Evolutionary conservation across 805 yeast genomes (phyloP).

Genomic region (Candida ponderosae): DNA sequence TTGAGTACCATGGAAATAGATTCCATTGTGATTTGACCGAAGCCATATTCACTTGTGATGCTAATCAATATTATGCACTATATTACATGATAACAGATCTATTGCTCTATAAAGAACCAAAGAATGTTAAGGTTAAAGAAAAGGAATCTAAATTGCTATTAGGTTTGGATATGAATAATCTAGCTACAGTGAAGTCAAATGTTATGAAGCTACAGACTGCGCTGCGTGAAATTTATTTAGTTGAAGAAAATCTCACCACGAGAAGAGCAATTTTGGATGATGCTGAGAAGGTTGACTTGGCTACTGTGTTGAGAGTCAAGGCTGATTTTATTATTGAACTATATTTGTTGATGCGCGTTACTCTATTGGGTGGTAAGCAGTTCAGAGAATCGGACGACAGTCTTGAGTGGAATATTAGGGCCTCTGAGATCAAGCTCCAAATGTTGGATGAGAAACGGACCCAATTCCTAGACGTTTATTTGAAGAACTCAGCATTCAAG

Average conservation of each 20-base stretch:
- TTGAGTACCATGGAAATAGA: slow-evolving; percentile 30
- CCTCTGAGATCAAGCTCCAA: slow-evolving; percentile 68
- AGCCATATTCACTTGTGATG: slow-evolving; percentile 60
- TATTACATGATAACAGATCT: slow-evolving; percentile 57
- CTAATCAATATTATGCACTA: slow-evolving; percentile 62
- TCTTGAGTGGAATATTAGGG: slow-evolving; percentile 53
- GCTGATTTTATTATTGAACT: slow-evolving; percentile 32
- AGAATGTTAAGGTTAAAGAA: slow-evolving; percentile 46
- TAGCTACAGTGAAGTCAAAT: slow-evolving; percentile 37
- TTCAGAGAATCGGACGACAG: slow-evolving; percentile 25
- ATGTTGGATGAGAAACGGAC: slow-evolving; percentile 49
- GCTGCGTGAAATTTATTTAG: slow-evolving; percentile 28
- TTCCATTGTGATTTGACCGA: slow-evolving; percentile 63
- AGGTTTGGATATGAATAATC: slow-evolving; percentile 62
- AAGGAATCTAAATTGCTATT: slow-evolving; percentile 58
- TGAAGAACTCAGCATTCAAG: slow-evolving; percentile 53
- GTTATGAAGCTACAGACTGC: slow-evolving; percentile 44
- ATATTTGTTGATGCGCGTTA: slow-evolving; percentile 36
- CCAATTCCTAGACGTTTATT: slow-evolving; percentile 64
- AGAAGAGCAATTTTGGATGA: slow-evolving; percentile 43
- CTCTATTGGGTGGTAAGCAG: slow-evolving; percentile 26
- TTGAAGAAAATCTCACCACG: slow-evolving; percentile 40
- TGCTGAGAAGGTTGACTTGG: slow-evolving; percentile 35
- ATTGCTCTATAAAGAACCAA: slow-evolving; percentile 69
- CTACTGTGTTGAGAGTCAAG: slow-evolving; percentile 30